Conservation (phyloP, 768 basidiomycete species). For the Trametes gibbosa region DNA sequence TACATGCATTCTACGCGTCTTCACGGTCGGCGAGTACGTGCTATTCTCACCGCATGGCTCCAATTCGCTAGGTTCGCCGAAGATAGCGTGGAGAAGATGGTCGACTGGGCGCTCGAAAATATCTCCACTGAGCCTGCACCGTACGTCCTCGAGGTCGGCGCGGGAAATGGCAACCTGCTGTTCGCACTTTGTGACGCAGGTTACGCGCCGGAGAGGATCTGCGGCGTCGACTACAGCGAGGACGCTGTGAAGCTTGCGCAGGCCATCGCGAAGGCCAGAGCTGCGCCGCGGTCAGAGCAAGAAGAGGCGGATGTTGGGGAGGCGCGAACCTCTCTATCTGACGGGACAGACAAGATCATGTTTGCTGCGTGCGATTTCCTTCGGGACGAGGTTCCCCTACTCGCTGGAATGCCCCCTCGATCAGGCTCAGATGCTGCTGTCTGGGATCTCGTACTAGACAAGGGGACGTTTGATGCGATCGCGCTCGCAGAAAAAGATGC, state of each 20-base stretch:
- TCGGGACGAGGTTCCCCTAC: conserved; percentile 43
- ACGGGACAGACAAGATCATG: conserved; percentile 32
- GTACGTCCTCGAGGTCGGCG: conserved; percentile 73
- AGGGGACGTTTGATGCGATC: conserved; percentile 89
- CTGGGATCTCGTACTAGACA: conserved; percentile 82
- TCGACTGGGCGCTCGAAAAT: conserved; percentile 62
- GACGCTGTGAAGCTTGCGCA: conserved; percentile 65
- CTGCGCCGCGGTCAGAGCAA: conserved; percentile 12
- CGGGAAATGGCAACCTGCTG: conserved; percentile 76
- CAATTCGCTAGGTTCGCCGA: conserved; percentile 74
- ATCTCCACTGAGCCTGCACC: conserved; percentile 44
- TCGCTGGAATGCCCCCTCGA: conserved; percentile 17
- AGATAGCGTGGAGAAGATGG: conserved; percentile 76
- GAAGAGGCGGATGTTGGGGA: neutral
- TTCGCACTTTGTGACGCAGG: conserved; percentile 69
- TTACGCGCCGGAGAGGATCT: conserved; percentile 49
- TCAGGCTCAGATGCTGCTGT: conserved; percentile 14
- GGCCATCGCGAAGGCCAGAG: conserved; percentile 44
- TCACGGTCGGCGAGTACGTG: too few species aligned
- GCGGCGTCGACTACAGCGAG: conserved; percentile 76
- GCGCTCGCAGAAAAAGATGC: conserved; percentile 63
- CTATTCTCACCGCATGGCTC: neutral
- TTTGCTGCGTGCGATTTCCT: conserved; percentile 70
- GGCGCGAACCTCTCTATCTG: neutral
- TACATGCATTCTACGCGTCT: too few species aligned